These are phyloP conservation scores for Penicillium roqueforti DNA, from an alignment of 495 filamentous ascomycete species.

Conservation along the genomic window DNA sequence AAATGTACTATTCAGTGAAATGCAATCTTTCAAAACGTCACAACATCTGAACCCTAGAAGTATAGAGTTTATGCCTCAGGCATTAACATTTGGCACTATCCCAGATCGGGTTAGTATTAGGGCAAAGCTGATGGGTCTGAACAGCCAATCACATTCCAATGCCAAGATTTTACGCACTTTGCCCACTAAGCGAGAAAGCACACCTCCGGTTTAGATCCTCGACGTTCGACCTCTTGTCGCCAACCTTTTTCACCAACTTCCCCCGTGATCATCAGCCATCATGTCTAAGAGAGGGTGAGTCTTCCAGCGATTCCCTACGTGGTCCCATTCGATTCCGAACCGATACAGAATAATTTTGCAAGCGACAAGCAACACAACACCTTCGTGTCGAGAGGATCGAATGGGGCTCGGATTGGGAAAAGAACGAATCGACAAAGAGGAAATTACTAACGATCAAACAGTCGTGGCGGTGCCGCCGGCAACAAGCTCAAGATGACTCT, in stretches of 20 bases:
- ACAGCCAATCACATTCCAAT: conserved; percentile 23
- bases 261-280: conserved; percentile 46
- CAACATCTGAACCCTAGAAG: background rate
- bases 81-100: background rate
- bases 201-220: conserved; percentile 12
- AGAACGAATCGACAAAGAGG: conserved; percentile 8
- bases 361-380: conserved; percentile 13
- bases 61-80: conserved; percentile 11
- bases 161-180: conserved; percentile 47
- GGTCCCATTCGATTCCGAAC: conserved; percentile 12
- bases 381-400: conserved; percentile 18
- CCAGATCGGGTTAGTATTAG: conserved; percentile 37
- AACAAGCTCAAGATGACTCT: conserved; percentile 99
- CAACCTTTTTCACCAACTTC: conserved; percentile 40
- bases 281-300: conserved; percentile 58
- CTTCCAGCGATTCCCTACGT: conserved; percentile 11
- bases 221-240: conserved; percentile 32
- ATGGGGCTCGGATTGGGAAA: conserved; percentile 3
- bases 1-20: conserved; percentile 10
- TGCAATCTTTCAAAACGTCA: background rate
- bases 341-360: conserved; percentile 11
- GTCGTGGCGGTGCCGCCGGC: conserved; percentile 87
- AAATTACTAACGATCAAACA: conserved; percentile 36
- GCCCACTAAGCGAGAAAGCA: conserved; percentile 49
- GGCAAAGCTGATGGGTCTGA: conserved; percentile 22